Evolutionary conservation across 1,284 basidiomycete genomes (phyloP).

Genomic region (Fomes fomentarius): DNA sequence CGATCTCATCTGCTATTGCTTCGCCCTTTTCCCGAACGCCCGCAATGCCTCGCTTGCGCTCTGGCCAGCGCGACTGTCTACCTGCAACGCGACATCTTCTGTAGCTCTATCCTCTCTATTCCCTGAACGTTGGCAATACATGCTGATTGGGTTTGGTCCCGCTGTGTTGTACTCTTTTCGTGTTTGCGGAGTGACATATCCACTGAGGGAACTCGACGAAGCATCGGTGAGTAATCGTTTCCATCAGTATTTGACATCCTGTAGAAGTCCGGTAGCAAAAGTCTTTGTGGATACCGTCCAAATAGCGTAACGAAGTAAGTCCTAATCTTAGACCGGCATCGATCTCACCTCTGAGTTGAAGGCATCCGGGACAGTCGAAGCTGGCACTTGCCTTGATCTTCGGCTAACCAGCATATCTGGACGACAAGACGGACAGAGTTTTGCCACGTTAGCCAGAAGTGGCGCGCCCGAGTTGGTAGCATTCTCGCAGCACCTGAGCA

Average conservation of each 20-base stretch:
- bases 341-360: too few species aligned
- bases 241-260: too few species aligned
- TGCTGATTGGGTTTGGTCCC: constrained; percentile 6
- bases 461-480: too few species aligned
- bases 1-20: neutral
- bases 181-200: neutral
- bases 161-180: constrained; percentile 13
- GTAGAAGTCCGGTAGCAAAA: too few species aligned
- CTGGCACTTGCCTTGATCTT: too few species aligned
- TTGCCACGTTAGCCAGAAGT: neutral
- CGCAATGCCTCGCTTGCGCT: constrained; percentile 1
- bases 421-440: too few species aligned
- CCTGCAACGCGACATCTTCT: constrained; percentile 18
- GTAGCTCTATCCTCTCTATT: constrained; percentile 20
- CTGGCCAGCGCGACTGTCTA: neutral
- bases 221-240: neutral
- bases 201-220: neutral
- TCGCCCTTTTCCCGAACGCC: neutral
- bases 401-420: too few species aligned
- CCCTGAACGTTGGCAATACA: constrained; percentile 15
- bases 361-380: too few species aligned
- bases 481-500: neutral
- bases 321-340: too few species aligned
- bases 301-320: too few species aligned
- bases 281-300: too few species aligned